Base-by-base conservation (phyloP, 2,329 filamentous ascomycete genomes). In the Biscogniauxia mediterranea region DNA sequence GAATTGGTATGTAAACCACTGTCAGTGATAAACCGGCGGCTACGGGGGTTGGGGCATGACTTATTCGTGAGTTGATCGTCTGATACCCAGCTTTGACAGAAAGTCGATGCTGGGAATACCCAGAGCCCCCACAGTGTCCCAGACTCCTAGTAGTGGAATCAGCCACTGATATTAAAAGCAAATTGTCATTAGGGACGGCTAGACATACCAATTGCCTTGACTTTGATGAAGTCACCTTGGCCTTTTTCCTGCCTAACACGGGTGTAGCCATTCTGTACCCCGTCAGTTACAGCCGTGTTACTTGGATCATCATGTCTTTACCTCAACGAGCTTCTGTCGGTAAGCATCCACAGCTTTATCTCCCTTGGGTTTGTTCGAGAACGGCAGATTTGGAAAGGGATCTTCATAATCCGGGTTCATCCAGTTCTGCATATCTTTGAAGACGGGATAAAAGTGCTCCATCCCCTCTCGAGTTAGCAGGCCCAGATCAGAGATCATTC, bases 401-500 rank as follows among this genome's bases (percentile, higher is more conserved):
- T 84, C 82, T 3, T 76, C 69, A 61, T 81, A 83, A 2, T 75
- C 66, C 1, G 71, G 66, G 55, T 80, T 76, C 63, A 75, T 76
- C 82, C 81, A 84, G 65, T 83, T 79, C 64, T 83, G 77, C 81
- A 83, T 83, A 55, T 85, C 83, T 63, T 81, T 81, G 74, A 84
- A 85, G 58, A 85, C 79, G 17, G 81, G 80, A 55, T 81, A 83
- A 66, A 85, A 86, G 69, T 77, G 76, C 23, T 84, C 79, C 68
- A 85, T 78, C 19, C 83, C 83, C 26, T 80, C 77, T 11, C 82
- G 77, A 0, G 82, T 85, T 8, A 85, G 74, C 15, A 86, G 73
- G 2, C 83, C 83, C 2, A 86, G 67, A 32, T 77, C 75, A 0
- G 75, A 77, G 52, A 85, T 77, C 77, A 85, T 81, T 49, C 82